Base-by-base conservation (phyloP, 306 rosid genomes). In the Cucumis cinereus region DNA sequence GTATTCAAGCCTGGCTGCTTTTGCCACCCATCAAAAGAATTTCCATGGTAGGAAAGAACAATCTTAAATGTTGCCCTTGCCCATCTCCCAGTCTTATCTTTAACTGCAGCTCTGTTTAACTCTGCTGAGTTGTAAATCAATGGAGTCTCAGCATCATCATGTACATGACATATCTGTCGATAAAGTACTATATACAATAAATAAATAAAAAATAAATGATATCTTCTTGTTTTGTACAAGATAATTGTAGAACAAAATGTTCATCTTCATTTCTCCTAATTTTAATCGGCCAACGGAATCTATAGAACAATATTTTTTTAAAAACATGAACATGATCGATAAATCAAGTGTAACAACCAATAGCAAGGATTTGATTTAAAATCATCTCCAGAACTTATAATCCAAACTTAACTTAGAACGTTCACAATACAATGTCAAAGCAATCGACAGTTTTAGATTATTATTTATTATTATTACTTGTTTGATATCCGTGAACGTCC, bases 21-120 rank as follows among this genome's bases (percentile, higher is more conserved):
- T 82, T 94, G 97, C 97, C 98, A 94, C 36, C 98, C 98, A 77
- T 94, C 96, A 86, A 91, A 91, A 2, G 97, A 91, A 66, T 78
- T 83, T 38, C 97, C 98, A 23, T 90, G 89, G 77, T 91, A 91
- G 3, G 95, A 90, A 77, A 91, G 87, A 77, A 84, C 57, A 66
- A 94, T 86, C 85, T 90, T 91, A 83, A 94, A 91, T 1, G 91
- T 94, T 14, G 69, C 16, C 63, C 98, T 87, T 17, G 96, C 97
- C 97, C 98, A 94, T 85, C 96, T 91, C 82, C 97, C 96, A 56
- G 78, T 28, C 74, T 82, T 85, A 45, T 81, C 86, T 75, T 88
- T 67, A 69, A 82, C 68, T 5, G 75, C 35, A 70, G 80, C 84
- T 53, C 84, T 79, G 78, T 78, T 84, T 43, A 88, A 74, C 78